Base-by-base conservation (phyloP, 441 rosid species). In the Mallotus repandus region DNA sequence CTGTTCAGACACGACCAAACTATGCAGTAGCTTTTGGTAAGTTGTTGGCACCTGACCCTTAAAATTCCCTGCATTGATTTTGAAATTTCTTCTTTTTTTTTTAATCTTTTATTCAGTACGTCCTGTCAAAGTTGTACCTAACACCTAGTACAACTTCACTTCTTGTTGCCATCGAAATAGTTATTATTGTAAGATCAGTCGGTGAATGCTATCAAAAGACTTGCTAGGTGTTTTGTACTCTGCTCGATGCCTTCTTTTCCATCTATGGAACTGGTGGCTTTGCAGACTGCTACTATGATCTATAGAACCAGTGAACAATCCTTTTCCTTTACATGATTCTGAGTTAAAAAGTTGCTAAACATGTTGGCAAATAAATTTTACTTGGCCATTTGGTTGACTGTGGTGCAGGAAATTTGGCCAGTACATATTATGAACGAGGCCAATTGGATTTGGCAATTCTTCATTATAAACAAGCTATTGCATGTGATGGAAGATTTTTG, bases 391-490 rank as follows among this genome's bases (percentile, higher is more conserved):
- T 53, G 3, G 53, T 38, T 5, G 57, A 43, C 64, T 3, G 9
- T 76, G 71, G 41, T 74, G 77, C 87, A 92, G 99, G 98, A 35
- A 94, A 91, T 78, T 85, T 96, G 87, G 98, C 98, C 75, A 92
- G 91, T 81, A 86, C 88, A 8, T 87, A 92, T 80, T 91, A 94
- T 83, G 98, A 94, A 74, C 89, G 88, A 85, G 96, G 96, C 74
- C 98, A 94, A 78, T 72, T 88, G 76, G 99, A 94, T 72, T 63
- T 89, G 86, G 94, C 99, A 63, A 92, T 96, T 77, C 82, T 87
- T 67, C 93, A 94, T 78, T 94, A 94, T 73, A 92, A 89, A 86
- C 96, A 87, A 86, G 99, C 99, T 55, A 84, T 96, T 79, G 58
- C 89, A 53, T 86, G 86, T 66, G 99, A 96, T 86, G 86, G 90